Percentiles rank a stretch among this genome's conserved stretches.
Evolutionary conservation across 2,329 filamentous ascomycete species (phyloP).

Genomic region (Dactylellina sp.): DNA sequence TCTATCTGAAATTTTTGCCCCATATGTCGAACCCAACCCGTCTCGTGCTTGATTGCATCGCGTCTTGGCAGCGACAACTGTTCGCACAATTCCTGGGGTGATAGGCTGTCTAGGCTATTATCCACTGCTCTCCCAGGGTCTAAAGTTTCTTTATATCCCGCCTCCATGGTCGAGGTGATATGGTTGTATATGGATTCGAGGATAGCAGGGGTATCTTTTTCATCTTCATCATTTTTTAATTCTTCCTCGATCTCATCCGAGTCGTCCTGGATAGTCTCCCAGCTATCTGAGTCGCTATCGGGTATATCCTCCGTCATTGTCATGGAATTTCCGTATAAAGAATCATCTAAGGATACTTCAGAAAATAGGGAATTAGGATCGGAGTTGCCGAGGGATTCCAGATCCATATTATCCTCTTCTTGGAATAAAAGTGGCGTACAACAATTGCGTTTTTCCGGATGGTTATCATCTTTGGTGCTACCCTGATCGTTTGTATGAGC

Average conservation of each 20-base stretch:
- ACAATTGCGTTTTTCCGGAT: too few species aligned
- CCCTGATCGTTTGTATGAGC: too few species aligned
- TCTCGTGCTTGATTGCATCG: background rate
- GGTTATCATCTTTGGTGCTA: too few species aligned
- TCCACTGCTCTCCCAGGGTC: background rate
- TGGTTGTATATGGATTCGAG: constrained; percentile 1
- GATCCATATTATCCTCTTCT: too few species aligned
- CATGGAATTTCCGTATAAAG: background rate
- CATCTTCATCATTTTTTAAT: background rate
- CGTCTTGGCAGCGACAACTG: background rate
- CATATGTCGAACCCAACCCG: background rate
- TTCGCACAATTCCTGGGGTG: background rate
- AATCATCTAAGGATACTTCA: background rate
- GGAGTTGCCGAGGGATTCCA: too few species aligned
- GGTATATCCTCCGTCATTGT: background rate
- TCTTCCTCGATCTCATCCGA: background rate
- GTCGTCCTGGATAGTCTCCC: background rate
- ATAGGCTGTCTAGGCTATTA: background rate
- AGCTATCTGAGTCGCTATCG: background rate
- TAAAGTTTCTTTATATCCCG: background rate
- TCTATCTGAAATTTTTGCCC: background rate
- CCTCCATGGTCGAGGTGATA: background rate
- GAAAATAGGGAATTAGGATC: too few species aligned
- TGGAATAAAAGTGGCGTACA: too few species aligned
- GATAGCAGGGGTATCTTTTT: background rate